Conservation (phyloP, 2,329 filamentous ascomycete species). For the Fusarium sp. region DNA sequence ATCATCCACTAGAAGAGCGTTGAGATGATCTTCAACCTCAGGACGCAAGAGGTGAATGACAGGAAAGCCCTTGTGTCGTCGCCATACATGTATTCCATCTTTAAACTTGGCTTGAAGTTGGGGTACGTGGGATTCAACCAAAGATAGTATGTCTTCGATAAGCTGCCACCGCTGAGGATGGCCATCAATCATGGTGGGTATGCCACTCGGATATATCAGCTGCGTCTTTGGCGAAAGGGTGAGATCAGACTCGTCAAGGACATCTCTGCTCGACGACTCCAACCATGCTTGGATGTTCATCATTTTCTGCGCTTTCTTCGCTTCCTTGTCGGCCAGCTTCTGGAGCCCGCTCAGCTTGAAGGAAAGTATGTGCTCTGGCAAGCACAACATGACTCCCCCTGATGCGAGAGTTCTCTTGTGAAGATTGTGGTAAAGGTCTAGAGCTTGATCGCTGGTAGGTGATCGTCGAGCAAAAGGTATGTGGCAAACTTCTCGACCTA, state of each 20-base stretch:
- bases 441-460: conserved; percentile 41
- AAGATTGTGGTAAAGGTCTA: conserved; percentile 49
- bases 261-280: conserved; percentile 59
- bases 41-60: conserved; percentile 62
- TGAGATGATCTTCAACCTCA: conserved; percentile 56
- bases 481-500: conserved; percentile 61
- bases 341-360: conserved; percentile 70
- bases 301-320: conserved; percentile 55
- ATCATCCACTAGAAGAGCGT: conserved; percentile 50
- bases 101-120: conserved; percentile 51
- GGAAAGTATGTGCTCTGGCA: conserved; percentile 71
- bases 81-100: conserved; percentile 56
- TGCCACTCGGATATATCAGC: conserved; percentile 64
- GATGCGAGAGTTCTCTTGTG: conserved; percentile 48
- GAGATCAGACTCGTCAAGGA: conserved; percentile 71
- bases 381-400: conserved; percentile 63
- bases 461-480: conserved; percentile 65
- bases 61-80: conserved; percentile 56
- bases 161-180: conserved; percentile 62
- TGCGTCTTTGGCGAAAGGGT: conserved; percentile 63
- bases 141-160: conserved; percentile 50
- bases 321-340: conserved; percentile 57
- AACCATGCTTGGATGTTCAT: conserved; percentile 61
- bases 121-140: conserved; percentile 51
- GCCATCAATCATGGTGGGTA: conserved; percentile 58